phyloP scores from a whole-genome alignment of 2,329 filamentous ascomycete genomes.

The Ascochyta clinopodiicola region DNA sequence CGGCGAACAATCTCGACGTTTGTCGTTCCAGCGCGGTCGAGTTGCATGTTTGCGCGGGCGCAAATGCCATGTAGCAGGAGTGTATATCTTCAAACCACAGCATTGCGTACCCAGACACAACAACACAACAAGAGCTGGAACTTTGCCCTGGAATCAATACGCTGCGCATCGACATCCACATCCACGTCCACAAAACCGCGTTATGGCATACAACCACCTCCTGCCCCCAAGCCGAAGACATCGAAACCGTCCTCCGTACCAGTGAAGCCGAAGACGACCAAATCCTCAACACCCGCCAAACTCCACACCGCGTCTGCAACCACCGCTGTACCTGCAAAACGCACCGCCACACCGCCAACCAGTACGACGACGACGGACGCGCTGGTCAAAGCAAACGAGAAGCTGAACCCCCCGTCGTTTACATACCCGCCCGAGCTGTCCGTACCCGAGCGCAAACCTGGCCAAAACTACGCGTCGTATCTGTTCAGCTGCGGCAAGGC shows the following conservation, averaged over 20 bases:
- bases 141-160: neutral
- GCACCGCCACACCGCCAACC: neutral
- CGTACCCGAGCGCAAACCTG: slow-evolving; percentile 63
- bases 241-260: neutral
- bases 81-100: neutral
- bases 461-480: slow-evolving; percentile 59
- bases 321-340: slow-evolving; percentile 7
- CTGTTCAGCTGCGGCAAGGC: slow-evolving; percentile 71
- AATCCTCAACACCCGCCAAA: slow-evolving; percentile 15
- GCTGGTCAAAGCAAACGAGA: slow-evolving; percentile 20
- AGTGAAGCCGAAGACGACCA: neutral
- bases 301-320: neutral
- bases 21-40: slow-evolving; percentile 1
- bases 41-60: neutral
- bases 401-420: slow-evolving; percentile 73
- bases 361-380: slow-evolving; percentile 5
- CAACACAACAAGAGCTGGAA: neutral
- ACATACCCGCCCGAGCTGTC: slow-evolving; percentile 75
- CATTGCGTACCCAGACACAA: neutral
- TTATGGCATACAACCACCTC: neutral
- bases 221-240: neutral
- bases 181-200: slow-evolving; percentile 4
- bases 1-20: slow-evolving; percentile 23
- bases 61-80: neutral
- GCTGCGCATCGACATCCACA: slow-evolving; percentile 5